Evolutionary conservation across 805 yeast species (phyloP), one percentile per base, ranked within the genome.

Genomic region (Huiozyma sinensis): DNA sequence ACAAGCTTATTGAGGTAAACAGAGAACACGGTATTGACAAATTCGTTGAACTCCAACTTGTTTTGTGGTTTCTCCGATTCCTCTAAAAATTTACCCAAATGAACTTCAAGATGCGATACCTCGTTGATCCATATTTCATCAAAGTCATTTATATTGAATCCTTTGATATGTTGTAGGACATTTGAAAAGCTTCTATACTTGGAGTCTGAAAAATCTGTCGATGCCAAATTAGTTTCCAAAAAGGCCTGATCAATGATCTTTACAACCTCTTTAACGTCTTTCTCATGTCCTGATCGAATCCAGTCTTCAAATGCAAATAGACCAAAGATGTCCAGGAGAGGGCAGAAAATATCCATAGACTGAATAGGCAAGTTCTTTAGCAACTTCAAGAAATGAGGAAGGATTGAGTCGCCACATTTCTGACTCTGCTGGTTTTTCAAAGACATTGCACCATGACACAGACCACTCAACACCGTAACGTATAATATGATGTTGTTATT

Each of bases 261-360:
- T 7, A 50, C 45, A 11, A 57, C 49, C 6, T 46, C 49, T 8
- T 42, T 39, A n/a, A 61, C 37, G 12, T 42, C 49, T 31, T 52
- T 50, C 40, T 58, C 62, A 39, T 41, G 42, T 2, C 57, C 59
- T 31, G 52, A 46, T 29, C 54, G 52, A 24, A 55, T 51, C 66
- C 66, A 61, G 35, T 58, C 63, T 32, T 60, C 64, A 41, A 50
- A 50, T 4, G 49, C 36, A 36, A 59, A 59, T 29, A 60, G 41
- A 13, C 48, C 52, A 35, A 57, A 54, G 8, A 59, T 52, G 11
- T 54, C 50, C n/a, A 57, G 44, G 6, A 58, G 42, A 6, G 58
- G 55, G 3, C 48, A 40, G 13, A 56, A 43, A 13, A 58, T 49
- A 36, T 46, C 51, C 12, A 48, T 50, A 2, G 55, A 47, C 34